These are phyloP conservation scores for Takakia lepidozioides DNA, from an alignment of 225 moss, liverwort and hornwort species.

Conservation along the genomic window DNA sequence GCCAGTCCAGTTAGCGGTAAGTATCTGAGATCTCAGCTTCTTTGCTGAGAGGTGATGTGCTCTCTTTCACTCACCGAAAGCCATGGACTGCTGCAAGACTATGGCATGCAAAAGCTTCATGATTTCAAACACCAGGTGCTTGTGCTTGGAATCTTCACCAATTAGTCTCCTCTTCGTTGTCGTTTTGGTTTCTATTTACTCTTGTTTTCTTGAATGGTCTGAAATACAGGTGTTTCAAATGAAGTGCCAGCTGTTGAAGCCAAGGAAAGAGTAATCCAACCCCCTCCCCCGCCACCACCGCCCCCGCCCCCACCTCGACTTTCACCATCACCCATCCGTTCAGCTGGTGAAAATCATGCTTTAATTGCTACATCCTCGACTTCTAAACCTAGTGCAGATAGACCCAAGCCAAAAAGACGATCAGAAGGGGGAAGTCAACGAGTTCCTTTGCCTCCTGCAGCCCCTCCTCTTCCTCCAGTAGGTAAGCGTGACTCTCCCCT, in stretches of 20 bases:
- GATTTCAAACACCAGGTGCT: too few relatives aligned
- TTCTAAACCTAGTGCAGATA: slow-evolving; percentile 6
- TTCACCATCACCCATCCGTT: slow-evolving; percentile 12
- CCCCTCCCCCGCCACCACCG: slow-evolving; percentile 10
- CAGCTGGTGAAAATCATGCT: slow-evolving; percentile 12
- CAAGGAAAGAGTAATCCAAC: slow-evolving; percentile 18
- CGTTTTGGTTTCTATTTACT: too few relatives aligned
- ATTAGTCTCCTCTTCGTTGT: too few relatives aligned
- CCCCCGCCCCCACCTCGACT: slow-evolving; percentile 23
- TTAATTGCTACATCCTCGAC: slow-evolving; percentile 13
- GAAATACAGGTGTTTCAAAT: slow-evolving; percentile 7
- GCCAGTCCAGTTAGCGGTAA: slow-evolving; percentile 24
- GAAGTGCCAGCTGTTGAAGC: slow-evolving; percentile 8
- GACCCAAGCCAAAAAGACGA: slow-evolving; percentile 23
- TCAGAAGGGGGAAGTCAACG: slow-evolving; percentile 10
- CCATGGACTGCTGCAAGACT: too few relatives aligned
- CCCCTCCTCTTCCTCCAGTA: slow-evolving; percentile 16
- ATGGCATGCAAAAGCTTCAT: too few relatives aligned
- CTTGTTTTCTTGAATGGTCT: too few relatives aligned
- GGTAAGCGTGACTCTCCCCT: too few relatives aligned
- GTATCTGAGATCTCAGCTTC: slow-evolving; percentile 8
- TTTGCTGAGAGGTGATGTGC: too few relatives aligned
- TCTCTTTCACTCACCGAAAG: too few relatives aligned
- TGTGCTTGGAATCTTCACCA: too few relatives aligned
- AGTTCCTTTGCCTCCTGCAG: too few relatives aligned